phyloP scores from a whole-genome alignment of 2,329 filamentous ascomycete species.

The Decorospora gaudefroyi region DNA sequence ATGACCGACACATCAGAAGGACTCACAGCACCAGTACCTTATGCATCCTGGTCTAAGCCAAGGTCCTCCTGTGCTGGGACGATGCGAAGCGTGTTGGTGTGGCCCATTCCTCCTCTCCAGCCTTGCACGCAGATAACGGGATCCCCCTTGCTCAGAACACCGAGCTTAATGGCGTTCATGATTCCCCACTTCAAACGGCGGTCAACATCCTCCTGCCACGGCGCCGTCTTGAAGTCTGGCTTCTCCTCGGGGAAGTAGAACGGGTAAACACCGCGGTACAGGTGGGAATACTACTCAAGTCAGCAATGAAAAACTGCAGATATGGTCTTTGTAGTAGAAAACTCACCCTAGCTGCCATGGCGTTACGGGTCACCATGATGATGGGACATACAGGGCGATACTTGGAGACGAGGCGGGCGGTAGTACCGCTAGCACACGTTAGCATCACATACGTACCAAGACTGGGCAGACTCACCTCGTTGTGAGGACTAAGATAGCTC shows the following conservation, averaged over 20 bases:
- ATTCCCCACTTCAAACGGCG: slow-evolving; percentile 97
- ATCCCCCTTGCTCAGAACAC: slow-evolving; percentile 72
- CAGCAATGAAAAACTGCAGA: slow-evolving; percentile 22
- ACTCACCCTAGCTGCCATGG: slow-evolving; percentile 72
- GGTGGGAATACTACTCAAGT: slow-evolving; percentile 70
- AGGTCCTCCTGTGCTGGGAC: slow-evolving; percentile 57
- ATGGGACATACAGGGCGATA: slow-evolving; percentile 99
- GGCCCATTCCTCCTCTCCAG: slow-evolving; percentile 89
- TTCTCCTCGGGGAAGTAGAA: slow-evolving; percentile 93
- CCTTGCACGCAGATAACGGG: slow-evolving; percentile 83
- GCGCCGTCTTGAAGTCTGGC: slow-evolving; percentile 88
- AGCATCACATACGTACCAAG: slow-evolving; percentile 14
- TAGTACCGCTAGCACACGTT: slow-evolving; percentile 69
- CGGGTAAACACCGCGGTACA: slow-evolving; percentile 97
- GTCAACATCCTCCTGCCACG: slow-evolving; percentile 99
- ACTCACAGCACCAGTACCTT: slow-evolving; percentile 14
- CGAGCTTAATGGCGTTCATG: slow-evolving; percentile 79
- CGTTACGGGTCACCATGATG: slow-evolving; percentile 96
- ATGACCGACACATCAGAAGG: slow-evolving; percentile 19
- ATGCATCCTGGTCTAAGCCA: slow-evolving; percentile 55
- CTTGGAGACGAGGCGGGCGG: slow-evolving; percentile 94
- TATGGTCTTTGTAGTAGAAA: neutral
- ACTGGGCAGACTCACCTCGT: slow-evolving; percentile 65
- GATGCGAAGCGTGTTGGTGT: slow-evolving; percentile 76
- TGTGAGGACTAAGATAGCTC: slow-evolving; percentile 93